Evolutionary conservation across 2,329 filamentous ascomycete genomes (phyloP).

Genomic region (Alternaria triticina): DNA sequence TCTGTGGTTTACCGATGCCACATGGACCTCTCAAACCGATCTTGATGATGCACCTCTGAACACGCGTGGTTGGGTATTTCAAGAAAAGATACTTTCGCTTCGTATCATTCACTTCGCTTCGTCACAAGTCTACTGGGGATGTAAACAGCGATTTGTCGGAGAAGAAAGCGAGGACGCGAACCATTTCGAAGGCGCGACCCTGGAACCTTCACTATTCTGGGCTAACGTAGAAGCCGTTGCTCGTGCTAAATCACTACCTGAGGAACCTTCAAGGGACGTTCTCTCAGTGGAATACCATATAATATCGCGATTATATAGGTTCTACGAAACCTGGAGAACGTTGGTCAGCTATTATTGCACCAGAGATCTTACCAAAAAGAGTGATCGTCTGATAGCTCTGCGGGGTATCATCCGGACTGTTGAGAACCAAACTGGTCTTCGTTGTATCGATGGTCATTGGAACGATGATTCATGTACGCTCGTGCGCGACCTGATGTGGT

Average conservation of each 20-base stretch:
- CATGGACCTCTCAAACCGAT: fast-evolving
- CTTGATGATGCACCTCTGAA: neutral
- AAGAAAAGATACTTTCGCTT: neutral
- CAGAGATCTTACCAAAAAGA: neutral
- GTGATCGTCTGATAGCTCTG: neutral
- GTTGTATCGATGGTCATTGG: neutral
- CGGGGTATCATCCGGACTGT: neutral
- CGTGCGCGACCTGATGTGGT: neutral
- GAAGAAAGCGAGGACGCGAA: fast-evolving
- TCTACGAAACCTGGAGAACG: neutral
- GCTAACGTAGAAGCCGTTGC: no score
- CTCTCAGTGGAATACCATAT: no score
- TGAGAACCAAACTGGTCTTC: neutral
- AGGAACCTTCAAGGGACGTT: no score
- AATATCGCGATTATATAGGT: no score
- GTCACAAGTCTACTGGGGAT: neutral
- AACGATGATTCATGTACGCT: fast-evolving
- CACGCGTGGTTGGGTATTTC: neutral
- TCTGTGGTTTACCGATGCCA: neutral
- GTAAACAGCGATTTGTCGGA: neutral
- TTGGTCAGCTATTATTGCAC: no score
- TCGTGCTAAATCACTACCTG: no score
- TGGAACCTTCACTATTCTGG: no score
- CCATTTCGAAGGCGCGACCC: fast-evolving
- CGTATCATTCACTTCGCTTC: neutral